phyloP scores from a whole-genome alignment of 2,329 filamentous ascomycete genomes.

The Zymoseptoria passerinii region DNA sequence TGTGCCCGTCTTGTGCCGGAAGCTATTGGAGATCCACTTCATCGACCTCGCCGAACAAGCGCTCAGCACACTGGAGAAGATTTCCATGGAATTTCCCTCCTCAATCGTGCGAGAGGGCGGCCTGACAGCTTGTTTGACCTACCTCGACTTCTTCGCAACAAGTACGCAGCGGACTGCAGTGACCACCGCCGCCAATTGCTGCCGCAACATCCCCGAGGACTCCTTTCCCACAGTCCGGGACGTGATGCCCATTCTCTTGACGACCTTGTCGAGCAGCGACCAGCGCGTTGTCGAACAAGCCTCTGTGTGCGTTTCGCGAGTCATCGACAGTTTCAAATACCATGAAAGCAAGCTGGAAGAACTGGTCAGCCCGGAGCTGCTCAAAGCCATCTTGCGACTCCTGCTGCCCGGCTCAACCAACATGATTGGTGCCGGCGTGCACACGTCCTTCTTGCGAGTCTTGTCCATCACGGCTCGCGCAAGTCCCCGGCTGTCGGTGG shows the following conservation, averaged over 20 bases:
- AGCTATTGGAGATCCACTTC: conserved; percentile 89
- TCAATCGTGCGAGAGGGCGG: conserved; percentile 95
- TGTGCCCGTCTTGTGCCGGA: conserved; percentile 88
- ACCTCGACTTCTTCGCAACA: conserved; percentile 94
- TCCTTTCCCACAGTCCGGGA: conserved; percentile 86
- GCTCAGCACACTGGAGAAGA: conserved; percentile 92
- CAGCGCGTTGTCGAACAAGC: conserved; percentile 96
- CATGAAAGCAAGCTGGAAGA: conserved; percentile 83
- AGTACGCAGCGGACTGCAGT: conserved; percentile 95
- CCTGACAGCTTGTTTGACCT: conserved; percentile 88
- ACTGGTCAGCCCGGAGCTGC: conserved; percentile 77
- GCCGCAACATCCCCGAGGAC: conserved; percentile 89
- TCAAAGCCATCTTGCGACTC: conserved; percentile 76
- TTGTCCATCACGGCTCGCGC: conserved; percentile 83
- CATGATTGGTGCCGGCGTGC: conserved; percentile 84
- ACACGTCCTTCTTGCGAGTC: conserved; percentile 91
- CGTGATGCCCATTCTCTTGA: conserved; percentile 91
- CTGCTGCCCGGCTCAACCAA: conserved; percentile 92
- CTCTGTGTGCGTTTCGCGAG: conserved; percentile 86
- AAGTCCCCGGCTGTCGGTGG: conserved; percentile 77
- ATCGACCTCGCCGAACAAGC: conserved; percentile 97
- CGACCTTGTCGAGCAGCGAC: conserved; percentile 84
- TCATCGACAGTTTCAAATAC: conserved; percentile 94
- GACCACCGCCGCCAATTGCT: conserved; percentile 95
- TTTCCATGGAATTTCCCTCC: conserved; percentile 89